Percentiles rank a stretch among this genome's conserved stretches.
Evolutionary conservation across 2,329 filamentous ascomycete genomes (phyloP).

Genomic region (Thermochaetoides dissita): DNA sequence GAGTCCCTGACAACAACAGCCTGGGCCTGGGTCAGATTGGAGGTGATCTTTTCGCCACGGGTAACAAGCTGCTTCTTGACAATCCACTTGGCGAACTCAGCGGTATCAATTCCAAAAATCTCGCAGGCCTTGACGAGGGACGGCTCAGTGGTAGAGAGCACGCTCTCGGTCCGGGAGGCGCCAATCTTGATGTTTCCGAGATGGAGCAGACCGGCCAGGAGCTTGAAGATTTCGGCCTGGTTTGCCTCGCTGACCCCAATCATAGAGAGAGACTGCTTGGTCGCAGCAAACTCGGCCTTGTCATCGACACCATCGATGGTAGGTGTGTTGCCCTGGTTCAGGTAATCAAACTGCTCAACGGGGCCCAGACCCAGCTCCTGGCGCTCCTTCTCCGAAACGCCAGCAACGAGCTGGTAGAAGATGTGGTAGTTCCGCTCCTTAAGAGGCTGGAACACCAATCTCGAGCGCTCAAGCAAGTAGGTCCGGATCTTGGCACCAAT

Average conservation of each 20-base stretch:
- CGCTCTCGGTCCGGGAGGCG: slow-evolving; percentile 75
- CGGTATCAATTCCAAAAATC: slow-evolving; percentile 74
- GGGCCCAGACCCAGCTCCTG: slow-evolving; percentile 66
- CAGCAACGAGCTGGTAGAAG: slow-evolving; percentile 92
- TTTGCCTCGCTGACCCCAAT: slow-evolving; percentile 67
- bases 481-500: slow-evolving; percentile 96
- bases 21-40: slow-evolving; percentile 85
- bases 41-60: slow-evolving; percentile 92
- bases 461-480: slow-evolving; percentile 86
- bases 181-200: slow-evolving; percentile 95
- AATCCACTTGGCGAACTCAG: slow-evolving; percentile 91
- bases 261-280: slow-evolving; percentile 70
- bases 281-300: slow-evolving; percentile 82
- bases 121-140: slow-evolving; percentile 67
- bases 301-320: slow-evolving; percentile 91
- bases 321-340: slow-evolving; percentile 88
- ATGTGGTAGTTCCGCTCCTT: slow-evolving; percentile 99
- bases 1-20: slow-evolving; percentile 91
- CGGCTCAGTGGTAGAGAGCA: slow-evolving; percentile 66
- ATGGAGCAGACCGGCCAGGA: slow-evolving; percentile 82
- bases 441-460: slow-evolving; percentile 89
- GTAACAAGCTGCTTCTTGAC: slow-evolving; percentile 98
- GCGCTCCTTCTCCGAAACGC: slow-evolving; percentile 71
- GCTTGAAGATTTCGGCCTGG: slow-evolving; percentile 74
- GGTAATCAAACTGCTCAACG: slow-evolving; percentile 84